A percentile compares a stretch with the other conserved stretches of the same genome.
phyloP scores from a whole-genome alignment of 164 flowering plant genomes.

The Berberis thunbergii region DNA sequence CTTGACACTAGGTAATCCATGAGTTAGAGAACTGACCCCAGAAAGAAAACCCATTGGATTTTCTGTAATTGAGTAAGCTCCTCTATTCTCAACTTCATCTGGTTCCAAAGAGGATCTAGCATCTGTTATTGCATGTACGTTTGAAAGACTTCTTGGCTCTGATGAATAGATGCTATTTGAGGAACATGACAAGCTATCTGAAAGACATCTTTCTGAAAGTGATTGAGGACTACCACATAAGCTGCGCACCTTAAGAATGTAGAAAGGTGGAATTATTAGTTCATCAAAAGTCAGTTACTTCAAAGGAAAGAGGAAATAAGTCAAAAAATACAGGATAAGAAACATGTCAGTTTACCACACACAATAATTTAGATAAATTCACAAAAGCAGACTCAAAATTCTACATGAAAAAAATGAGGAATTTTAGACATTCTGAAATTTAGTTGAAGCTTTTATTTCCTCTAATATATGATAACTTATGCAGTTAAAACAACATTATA shows the following conservation, averaged over 20 bases:
- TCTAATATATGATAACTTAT: no score
- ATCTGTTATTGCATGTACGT: conserved; percentile 13
- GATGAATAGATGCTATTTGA: conserved; percentile 33
- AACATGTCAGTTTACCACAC: neutral
- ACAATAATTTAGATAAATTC: no score
- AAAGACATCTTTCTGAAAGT: conserved; percentile 35
- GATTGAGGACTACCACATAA: conserved; percentile 52
- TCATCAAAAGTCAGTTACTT: neutral
- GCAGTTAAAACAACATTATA: no score
- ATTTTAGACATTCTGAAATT: no score
- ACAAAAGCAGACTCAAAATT: no score
- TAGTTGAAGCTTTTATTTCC: no score
- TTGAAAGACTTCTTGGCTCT: conserved; percentile 26
- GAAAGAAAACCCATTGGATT: conserved; percentile 11
- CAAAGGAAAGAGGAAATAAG: neutral
- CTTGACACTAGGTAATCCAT: conserved; percentile 12
- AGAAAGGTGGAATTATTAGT: neutral
- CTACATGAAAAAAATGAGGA: no score
- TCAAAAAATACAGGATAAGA: neutral
- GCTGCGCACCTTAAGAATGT: conserved; percentile 42
- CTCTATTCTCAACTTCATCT: conserved; percentile 18
- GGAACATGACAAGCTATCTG: conserved; percentile 43
- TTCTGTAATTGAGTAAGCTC: conserved; percentile 7
- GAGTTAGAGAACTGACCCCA: conserved; percentile 12
- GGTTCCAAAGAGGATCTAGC: conserved; percentile 14